Base-by-base conservation (phyloP, 148 eudicot species). In the Persicaria maculosa region DNA sequence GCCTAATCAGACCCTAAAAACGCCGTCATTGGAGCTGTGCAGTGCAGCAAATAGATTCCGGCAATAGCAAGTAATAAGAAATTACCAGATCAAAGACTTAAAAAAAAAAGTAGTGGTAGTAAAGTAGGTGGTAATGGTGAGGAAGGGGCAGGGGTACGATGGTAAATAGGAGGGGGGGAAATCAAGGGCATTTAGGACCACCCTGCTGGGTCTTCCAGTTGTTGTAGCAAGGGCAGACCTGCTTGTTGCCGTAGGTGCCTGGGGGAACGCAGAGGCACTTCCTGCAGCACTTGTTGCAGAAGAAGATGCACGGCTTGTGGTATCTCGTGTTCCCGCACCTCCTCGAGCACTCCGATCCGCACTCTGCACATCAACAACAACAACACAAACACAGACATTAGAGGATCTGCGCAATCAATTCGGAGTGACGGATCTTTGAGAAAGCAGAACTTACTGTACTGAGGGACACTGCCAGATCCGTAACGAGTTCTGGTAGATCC, bases 101-200 rank as follows among this genome's bases (percentile, higher is more conserved):
- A 31, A 31, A 31, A 31, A 31, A 31, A 31, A 31, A 31, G 40
- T 3, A 31, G 40, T 31, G 40, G 40, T 31, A 31, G 40, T 31
- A 31, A 31, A 31, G 40, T 31, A 31, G 40, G 2, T 31, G 40
- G 40, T 31, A 31, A 31, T 31, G 40, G 40, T 31, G n/a, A n/a
- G n/a, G n/a, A n/a, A n/a, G n/a, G n/a, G n/a, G n/a, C n/a, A 31
- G 40, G 40, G 40, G 40, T 31, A 31, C 40, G 40, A 3, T 31
- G 40, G 69, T 40, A 64, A 64, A 40, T 40, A 64, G n/a, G 17
- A 9, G 70, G 6, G 31, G 43, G 5, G 19, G n/a, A n/a, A 19
- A 15, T 74, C 71, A 75, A 40, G 77, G 77, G 77, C 77, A 75
- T 55, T 75, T 75, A 5, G 77, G 77, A 22, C 65, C 65, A 46